Evolutionary conservation across 2,329 filamentous ascomycete species (phyloP).

Genomic region (Lomentospora prolificans): DNA sequence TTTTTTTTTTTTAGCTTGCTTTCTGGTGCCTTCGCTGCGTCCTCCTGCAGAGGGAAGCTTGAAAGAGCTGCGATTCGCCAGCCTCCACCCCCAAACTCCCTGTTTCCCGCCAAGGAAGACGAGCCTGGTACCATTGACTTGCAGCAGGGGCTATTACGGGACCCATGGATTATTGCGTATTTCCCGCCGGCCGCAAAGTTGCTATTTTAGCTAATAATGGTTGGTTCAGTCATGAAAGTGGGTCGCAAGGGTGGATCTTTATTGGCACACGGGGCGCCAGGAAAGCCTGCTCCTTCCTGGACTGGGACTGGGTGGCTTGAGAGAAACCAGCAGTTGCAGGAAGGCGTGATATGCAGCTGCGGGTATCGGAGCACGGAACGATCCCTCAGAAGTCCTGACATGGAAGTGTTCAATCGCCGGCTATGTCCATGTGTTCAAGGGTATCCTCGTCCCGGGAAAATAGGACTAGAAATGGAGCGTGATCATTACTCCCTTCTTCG

Average conservation of each 20-base stretch:
- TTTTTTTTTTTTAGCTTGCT: too few relatives aligned
- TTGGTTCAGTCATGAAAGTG: neutral
- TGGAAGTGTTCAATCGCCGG: too few relatives aligned
- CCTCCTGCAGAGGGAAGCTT: too few relatives aligned
- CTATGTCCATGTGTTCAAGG: too few relatives aligned
- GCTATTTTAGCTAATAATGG: conserved; percentile 1
- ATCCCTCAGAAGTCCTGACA: too few relatives aligned
- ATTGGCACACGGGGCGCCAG: neutral
- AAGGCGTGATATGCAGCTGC: too few relatives aligned
- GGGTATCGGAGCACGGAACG: too few relatives aligned
- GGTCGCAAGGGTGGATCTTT: neutral
- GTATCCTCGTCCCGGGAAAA: too few relatives aligned
- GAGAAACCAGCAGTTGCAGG: too few relatives aligned
- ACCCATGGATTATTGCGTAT: conserved; percentile 3
- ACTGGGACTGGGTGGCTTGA: neutral
- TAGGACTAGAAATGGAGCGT: too few relatives aligned
- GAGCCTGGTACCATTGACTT: neutral
- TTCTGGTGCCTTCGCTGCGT: too few relatives aligned
- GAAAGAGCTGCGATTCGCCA: neutral
- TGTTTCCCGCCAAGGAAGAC: neutral
- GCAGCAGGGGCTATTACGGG: neutral
- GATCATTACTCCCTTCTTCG: neutral
- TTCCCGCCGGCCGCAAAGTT: neutral
- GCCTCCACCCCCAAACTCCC: neutral
- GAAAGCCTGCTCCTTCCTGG: neutral